Evolutionary conservation across 306 rosid genomes (phyloP), one percentile per base, ranked within the genome.

Genomic region (Ammopiptanthus mongolicus): DNA sequence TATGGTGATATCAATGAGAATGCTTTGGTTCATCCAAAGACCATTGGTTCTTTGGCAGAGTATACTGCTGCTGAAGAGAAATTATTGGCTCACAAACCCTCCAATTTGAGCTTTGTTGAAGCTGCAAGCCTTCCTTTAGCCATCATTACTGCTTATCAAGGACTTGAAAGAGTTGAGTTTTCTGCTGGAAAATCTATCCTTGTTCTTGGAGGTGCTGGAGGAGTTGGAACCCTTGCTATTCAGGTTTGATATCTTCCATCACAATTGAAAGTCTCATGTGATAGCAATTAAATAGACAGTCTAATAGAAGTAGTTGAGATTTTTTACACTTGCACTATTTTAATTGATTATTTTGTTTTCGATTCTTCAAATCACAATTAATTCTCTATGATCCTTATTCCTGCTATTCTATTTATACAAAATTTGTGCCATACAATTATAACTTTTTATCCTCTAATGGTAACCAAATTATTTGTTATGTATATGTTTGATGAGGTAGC

Each of bases 201-300:
- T 67, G 87, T 90, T 78, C 76, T 90, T 2, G 90, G 92, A 9
- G 96, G 92, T 31, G 89, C 88, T 17, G 92, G 92, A 5, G 96
- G 93, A 55, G 89, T 88, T 31, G 96, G 96, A 74, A 59, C 85
- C 19, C 22, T 34, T 52, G 36, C 12, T 21, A 70, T 70, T 70
- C 64, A 70, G 75, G 75, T 70, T 51, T 69, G 5, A 31, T 14
- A 9, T 21, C 33, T 22, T 55, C 61, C 8, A 9, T 55, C 61
- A 55, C 33, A 51, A 51, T 18, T 18, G 25, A 2, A 0, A 2
- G 28, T 33, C n/a, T 17, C 7, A 0, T 2, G 15, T 11, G 0
- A 0, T 44, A 11, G n/a, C 6, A 11, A 44, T 44, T 12, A 41
- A 41, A 8, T n/a, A n/a, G n/a, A n/a, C n/a, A n/a, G n/a, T n/a